These are phyloP conservation scores for Fusarium sp. DNA, from an alignment of 2,329 filamentous ascomycete species.

Conservation along the genomic window DNA sequence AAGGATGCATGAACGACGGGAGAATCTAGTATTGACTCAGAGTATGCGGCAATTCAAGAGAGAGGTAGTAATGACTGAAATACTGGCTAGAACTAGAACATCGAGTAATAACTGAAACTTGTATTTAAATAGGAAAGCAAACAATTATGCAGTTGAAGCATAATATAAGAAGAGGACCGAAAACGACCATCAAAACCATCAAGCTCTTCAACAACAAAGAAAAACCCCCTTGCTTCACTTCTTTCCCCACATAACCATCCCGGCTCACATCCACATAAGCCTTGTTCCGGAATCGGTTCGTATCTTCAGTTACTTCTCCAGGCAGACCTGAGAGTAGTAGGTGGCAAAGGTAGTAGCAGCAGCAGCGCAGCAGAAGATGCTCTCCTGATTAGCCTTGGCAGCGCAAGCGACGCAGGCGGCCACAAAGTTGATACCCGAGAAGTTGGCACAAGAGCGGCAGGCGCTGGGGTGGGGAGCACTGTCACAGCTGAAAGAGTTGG, in stretches of 20 bases:
- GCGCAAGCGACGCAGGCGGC: slow-evolving; percentile 23
- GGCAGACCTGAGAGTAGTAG: slow-evolving; percentile 28
- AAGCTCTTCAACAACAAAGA: not conserved
- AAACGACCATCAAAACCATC: not conserved
- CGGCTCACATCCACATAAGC: not conserved
- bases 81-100: not conserved
- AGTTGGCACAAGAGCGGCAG: slow-evolving; percentile 26
- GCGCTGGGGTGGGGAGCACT: slow-evolving; percentile 13
- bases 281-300: not conserved
- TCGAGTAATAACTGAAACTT: not conserved
- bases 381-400: slow-evolving; percentile 27
- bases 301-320: slow-evolving; percentile 9
- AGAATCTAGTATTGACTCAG: too few species aligned
- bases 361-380: slow-evolving; percentile 26
- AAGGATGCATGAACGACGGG: too few species aligned
- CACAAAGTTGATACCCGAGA: slow-evolving; percentile 20
- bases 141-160: not conserved
- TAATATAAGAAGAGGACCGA: not conserved
- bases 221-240: not conserved
- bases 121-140: not conserved
- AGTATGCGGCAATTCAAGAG: too few species aligned
- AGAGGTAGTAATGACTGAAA: not conserved
- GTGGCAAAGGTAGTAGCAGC: slow-evolving; percentile 20
- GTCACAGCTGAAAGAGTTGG: slow-evolving; percentile 13
- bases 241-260: not conserved